A percentile compares a stretch with the other conserved stretches of the same genome.
These are phyloP conservation scores for Penicillium maclennaniae DNA, from an alignment of 495 filamentous ascomycete genomes.

Conservation along the genomic window DNA sequence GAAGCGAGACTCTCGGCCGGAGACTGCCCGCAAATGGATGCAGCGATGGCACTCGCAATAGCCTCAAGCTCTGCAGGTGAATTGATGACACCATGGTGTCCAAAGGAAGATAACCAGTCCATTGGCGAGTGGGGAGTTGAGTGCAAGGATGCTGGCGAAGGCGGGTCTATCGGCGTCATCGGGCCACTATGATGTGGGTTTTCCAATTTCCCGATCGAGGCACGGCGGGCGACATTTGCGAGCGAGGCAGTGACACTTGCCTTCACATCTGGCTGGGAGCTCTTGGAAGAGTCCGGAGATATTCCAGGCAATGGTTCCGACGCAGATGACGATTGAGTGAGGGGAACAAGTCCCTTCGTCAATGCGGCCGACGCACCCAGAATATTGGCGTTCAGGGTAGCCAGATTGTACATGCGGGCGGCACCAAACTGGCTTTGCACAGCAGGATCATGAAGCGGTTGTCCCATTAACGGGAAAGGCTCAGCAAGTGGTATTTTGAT, in stretches of 20 bases:
- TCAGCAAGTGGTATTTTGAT: not conserved
- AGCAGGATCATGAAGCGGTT: constrained; percentile 16
- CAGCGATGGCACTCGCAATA: not conserved
- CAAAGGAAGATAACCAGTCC: too few relatives aligned
- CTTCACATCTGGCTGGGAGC: not conserved
- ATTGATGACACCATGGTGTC: too few relatives aligned
- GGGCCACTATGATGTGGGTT: not conserved
- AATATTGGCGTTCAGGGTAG: not conserved
- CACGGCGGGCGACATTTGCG: not conserved
- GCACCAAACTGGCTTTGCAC: constrained; percentile 21
- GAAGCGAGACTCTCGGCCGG: constrained; percentile 3
- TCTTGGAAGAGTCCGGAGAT: not conserved
- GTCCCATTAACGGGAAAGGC: constrained; percentile 1
- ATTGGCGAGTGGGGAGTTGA: too few relatives aligned
- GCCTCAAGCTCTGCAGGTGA: not conserved
- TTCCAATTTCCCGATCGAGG: not conserved
- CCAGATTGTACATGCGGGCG: constrained; percentile 7
- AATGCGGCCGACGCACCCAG: not conserved
- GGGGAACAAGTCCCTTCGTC: not conserved
- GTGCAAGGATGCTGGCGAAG: too few relatives aligned
- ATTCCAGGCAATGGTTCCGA: not conserved
- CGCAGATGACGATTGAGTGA: not conserved
- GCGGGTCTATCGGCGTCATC: not conserved
- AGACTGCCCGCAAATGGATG: not conserved
- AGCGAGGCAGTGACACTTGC: not conserved